phyloP scores from a whole-genome alignment of 345 rosid species.

The Dipteronia sinensis region DNA sequence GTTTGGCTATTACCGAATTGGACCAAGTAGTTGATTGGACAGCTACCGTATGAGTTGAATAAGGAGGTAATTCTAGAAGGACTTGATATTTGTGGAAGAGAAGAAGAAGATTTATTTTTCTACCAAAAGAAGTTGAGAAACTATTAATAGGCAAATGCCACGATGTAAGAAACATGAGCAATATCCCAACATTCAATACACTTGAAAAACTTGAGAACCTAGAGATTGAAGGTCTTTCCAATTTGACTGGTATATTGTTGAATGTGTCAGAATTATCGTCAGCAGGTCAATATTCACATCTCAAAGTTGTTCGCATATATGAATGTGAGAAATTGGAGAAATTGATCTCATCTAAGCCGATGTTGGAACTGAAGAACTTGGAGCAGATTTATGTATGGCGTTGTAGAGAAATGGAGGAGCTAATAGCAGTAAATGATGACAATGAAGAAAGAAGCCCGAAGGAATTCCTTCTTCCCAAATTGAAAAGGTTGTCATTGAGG shows the following conservation, averaged over 20 bases:
- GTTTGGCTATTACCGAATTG: rapidly evolving
- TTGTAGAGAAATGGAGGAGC: neutral
- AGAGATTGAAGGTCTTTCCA: neutral
- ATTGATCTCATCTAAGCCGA: neutral
- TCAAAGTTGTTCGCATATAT: neutral
- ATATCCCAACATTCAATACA: neutral
- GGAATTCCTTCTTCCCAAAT: neutral
- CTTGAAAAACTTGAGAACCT: neutral
- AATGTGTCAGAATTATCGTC: neutral
- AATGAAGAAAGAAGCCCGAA: neutral
- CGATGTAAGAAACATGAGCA: neutral
- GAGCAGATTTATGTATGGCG: rapidly evolving
- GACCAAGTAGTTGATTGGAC: too few species aligned
- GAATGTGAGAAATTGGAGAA: neutral
- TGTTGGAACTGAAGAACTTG: neutral
- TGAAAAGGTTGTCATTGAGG: neutral
- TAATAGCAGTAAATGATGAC: neutral
- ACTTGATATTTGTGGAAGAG: neutral
- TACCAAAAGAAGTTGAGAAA: neutral
- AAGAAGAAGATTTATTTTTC: neutral
- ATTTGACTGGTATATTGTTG: neutral
- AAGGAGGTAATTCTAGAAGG: neutral
- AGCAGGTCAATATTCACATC: neutral
- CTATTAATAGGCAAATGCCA: rapidly evolving
- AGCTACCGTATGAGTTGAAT: neutral